Evolutionary conservation across 495 filamentous ascomycete species (phyloP), one percentile per base, ranked within the genome.

Genomic region (Annulohypoxylon maeteangense): DNA sequence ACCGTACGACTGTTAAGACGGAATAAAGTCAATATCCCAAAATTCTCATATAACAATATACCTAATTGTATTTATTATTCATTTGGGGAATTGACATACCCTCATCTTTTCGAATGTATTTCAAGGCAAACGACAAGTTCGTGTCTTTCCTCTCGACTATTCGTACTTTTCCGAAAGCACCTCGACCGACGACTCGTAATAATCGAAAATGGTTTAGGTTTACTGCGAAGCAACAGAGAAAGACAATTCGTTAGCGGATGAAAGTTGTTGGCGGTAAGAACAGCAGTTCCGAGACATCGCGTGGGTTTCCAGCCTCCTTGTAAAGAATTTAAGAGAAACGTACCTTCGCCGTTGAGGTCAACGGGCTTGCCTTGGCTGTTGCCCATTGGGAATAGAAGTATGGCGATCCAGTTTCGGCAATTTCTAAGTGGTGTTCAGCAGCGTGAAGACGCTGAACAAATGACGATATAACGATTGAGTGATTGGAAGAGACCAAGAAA

Each of bases 41-140:
- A n/a, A 34, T 72, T 42, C 32, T 47, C 22, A n/a, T 47, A n/a
- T 16, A 58, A 31, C 16, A 23, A n/a, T 68, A 31, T 27, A 50
- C 27, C 23, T 48, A 38, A 12, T 29, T 1, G 11, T 38, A 44
- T 12, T 36, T 36, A 5, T 48, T 29, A 44, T 18, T 36, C 27
- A 5, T 48, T 62, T 59, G 12, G 27, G 38, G 57, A 29, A 36
- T 22, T 23, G 62, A 81, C 90, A 59, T 74, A 96, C 94, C 92
- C 87, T 99, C 95, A 91, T 99, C 95, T 87, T 98, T 98, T 45
- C 95, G 90, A 57, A 99, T 98, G 79, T 99, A 98, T 77, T 98
- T 99, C 47, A 99, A 84, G 4, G 95, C 95, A 78, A 99, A 99
- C 7, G 94, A 94, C 77, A 90, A 55, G 48, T 90, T 90, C 1